Evolutionary conservation across 179 eudicot species (phyloP).

Genomic region (Vitellaria paradoxa): DNA sequence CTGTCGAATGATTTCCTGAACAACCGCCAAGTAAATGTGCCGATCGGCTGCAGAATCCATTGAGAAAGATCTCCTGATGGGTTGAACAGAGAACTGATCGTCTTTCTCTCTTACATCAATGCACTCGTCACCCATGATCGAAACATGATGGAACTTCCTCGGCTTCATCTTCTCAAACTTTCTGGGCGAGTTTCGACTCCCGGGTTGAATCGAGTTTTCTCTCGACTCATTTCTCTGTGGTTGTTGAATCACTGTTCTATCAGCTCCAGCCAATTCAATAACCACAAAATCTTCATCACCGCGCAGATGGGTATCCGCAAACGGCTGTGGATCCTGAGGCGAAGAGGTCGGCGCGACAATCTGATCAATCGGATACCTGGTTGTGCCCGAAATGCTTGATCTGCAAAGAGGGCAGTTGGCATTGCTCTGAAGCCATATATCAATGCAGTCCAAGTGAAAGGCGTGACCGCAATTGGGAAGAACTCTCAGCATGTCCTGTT

Average conservation of each 20-base stretch:
- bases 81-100: slow-evolving; percentile 47
- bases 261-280: slow-evolving; percentile 37
- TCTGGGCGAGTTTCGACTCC: slow-evolving; percentile 25
- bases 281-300: slow-evolving; percentile 48
- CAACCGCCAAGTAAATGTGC: slow-evolving; percentile 39
- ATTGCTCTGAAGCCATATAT: slow-evolving; percentile 36
- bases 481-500: slow-evolving; percentile 30
- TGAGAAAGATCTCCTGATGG: slow-evolving; percentile 68
- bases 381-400: slow-evolving; percentile 51
- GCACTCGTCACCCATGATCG: slow-evolving; percentile 77
- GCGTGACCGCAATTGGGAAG: slow-evolving; percentile 39
- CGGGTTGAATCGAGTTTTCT: slow-evolving; percentile 9
- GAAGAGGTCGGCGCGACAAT: slow-evolving; percentile 77
- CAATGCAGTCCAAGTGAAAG: slow-evolving; percentile 39
- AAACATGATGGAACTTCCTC: slow-evolving; percentile 40
- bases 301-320: background rate
- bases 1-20: slow-evolving; percentile 48
- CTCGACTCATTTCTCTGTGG: slow-evolving; percentile 19
- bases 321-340: slow-evolving; percentile 48
- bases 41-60: slow-evolving; percentile 72
- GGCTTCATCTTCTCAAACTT: slow-evolving; percentile 26
- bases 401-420: slow-evolving; percentile 41
- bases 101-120: slow-evolving; percentile 42
- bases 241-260: slow-evolving; percentile 8
- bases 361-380: slow-evolving; percentile 39